Percentiles rank a stretch among this genome's conserved stretches.
These are phyloP conservation scores for Tolypocladium nubicola DNA, from an alignment of 2,329 filamentous ascomycete genomes.

Conservation along the genomic window DNA sequence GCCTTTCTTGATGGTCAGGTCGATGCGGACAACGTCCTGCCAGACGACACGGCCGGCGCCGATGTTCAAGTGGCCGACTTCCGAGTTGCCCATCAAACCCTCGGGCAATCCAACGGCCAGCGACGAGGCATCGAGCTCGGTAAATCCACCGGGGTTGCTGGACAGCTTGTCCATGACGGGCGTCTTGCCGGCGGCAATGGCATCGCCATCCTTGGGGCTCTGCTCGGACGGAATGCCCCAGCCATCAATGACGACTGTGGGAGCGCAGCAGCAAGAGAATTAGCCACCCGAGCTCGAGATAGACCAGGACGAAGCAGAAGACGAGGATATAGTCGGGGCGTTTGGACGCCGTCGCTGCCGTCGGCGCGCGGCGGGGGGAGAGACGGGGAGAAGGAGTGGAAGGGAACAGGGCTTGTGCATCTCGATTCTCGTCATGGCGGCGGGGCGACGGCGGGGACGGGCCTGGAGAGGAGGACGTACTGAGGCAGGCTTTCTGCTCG, in stretches of 20 bases:
- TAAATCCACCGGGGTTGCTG: slow-evolving; percentile 72
- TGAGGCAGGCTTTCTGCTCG: slow-evolving; percentile 51
- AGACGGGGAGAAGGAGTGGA: slow-evolving; percentile 4
- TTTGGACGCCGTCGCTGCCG: slow-evolving; percentile 1
- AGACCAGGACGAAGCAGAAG: slow-evolving; percentile 41
- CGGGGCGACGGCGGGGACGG: slow-evolving; percentile 13
- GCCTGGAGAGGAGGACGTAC: slow-evolving; percentile 35
- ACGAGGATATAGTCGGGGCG: slow-evolving; percentile 30
- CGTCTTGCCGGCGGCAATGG: slow-evolving; percentile 86
- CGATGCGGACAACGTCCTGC: slow-evolving; percentile 97
- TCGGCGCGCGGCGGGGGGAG: slow-evolving; percentile 9
- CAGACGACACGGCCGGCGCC: slow-evolving; percentile 94
- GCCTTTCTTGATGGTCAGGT: slow-evolving; percentile 79
- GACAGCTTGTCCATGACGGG: slow-evolving; percentile 92
- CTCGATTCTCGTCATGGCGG: slow-evolving; percentile 6
- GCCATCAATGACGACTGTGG: slow-evolving; percentile 91
- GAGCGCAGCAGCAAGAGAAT: slow-evolving; percentile 41
- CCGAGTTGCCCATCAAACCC: slow-evolving; percentile 97
- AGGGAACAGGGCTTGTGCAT: slow-evolving; percentile 1
- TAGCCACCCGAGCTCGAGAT: slow-evolving; percentile 49
- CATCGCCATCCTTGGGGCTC: slow-evolving; percentile 83
- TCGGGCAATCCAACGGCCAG: slow-evolving; percentile 92
- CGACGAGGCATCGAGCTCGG: slow-evolving; percentile 90
- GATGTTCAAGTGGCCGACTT: slow-evolving; percentile 98
- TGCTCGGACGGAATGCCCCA: slow-evolving; percentile 81